These are phyloP conservation scores for Pseudopyricularia javanii DNA, from an alignment of 2,329 filamentous ascomycete species.

Conservation along the genomic window DNA sequence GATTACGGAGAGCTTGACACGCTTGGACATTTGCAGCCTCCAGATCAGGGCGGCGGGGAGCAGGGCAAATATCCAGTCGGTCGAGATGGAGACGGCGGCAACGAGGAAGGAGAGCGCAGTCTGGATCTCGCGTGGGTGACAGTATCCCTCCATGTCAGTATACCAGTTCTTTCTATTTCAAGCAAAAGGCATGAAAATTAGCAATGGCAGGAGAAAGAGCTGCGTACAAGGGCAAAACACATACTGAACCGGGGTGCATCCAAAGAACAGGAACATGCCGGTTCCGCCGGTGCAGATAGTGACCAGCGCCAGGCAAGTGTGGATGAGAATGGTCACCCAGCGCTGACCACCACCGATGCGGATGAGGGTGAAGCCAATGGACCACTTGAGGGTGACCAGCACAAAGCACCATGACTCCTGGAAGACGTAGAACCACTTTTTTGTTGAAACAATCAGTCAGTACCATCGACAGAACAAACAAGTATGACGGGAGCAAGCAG, in stretches of 20 bases:
- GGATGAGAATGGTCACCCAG: neutral
- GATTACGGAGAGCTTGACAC: neutral
- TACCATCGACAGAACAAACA: neutral
- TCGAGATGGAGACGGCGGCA: neutral
- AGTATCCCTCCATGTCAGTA: neutral
- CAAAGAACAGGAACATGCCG: neutral
- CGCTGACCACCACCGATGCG: neutral
- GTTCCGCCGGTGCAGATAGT: neutral
- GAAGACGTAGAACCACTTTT: neutral
- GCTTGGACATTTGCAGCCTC: neutral
- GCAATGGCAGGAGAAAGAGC: too few relatives aligned
- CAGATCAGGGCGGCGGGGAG: neutral
- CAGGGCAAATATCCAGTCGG: neutral
- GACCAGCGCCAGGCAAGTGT: neutral
- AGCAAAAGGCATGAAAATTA: too few relatives aligned
- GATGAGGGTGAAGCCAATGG: neutral
- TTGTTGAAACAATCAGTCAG: neutral
- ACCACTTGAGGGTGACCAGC: neutral
- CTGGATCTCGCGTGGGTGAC: neutral
- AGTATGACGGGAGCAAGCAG: neutral
- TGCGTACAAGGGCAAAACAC: too few relatives aligned
- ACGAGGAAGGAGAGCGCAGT: neutral
- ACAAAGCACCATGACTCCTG: neutral
- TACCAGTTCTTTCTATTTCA: neutral
- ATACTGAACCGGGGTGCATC: neutral